Percentiles rank a stretch among this genome's conserved stretches.
Conservation (phyloP, 2,329 filamentous ascomycete species). For the Zasmidium cellare region DNA sequence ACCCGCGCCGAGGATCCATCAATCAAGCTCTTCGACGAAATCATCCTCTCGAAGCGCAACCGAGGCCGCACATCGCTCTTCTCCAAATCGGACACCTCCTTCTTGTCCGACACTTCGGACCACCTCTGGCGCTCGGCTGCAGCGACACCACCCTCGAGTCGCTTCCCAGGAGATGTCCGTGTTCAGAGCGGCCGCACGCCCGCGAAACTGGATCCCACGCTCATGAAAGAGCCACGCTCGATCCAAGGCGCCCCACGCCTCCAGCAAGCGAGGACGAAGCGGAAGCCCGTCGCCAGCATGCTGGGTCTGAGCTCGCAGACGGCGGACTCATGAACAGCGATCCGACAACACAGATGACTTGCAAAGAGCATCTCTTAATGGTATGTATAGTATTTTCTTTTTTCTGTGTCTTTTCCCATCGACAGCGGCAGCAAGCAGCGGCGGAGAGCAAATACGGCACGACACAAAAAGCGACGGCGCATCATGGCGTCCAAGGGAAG, state of each 20-base stretch:
- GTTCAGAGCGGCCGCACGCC: conserved; percentile 63
- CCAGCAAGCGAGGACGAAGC: conserved; percentile 48
- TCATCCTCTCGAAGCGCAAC: conserved; percentile 76
- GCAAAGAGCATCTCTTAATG: background rate
- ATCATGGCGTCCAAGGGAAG: background rate
- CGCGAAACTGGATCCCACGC: conserved; percentile 75
- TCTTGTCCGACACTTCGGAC: conserved; percentile 71
- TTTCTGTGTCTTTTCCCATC: too few species aligned
- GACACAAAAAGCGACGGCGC: background rate
- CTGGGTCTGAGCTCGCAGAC: conserved; percentile 29
- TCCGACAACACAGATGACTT: background rate
- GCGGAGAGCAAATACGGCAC: too few species aligned
- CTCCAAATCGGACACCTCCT: conserved; percentile 61
- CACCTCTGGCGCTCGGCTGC: conserved; percentile 74
- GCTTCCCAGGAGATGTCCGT: conserved; percentile 62
- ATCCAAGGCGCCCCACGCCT: conserved; percentile 81
- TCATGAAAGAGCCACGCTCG: conserved; percentile 90
- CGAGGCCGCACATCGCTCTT: conserved; percentile 67
- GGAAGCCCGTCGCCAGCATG: conserved; percentile 51
- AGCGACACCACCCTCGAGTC: conserved; percentile 56
- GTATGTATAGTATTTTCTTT: background rate
- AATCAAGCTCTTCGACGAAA: conserved; percentile 79
- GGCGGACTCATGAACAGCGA: conserved; percentile 20
- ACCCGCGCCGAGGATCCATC: conserved; percentile 61
- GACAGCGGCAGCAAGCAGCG: too few species aligned